Conservation (phyloP, 352 stramenopile species). For the Globisporangium parvum region DNA sequence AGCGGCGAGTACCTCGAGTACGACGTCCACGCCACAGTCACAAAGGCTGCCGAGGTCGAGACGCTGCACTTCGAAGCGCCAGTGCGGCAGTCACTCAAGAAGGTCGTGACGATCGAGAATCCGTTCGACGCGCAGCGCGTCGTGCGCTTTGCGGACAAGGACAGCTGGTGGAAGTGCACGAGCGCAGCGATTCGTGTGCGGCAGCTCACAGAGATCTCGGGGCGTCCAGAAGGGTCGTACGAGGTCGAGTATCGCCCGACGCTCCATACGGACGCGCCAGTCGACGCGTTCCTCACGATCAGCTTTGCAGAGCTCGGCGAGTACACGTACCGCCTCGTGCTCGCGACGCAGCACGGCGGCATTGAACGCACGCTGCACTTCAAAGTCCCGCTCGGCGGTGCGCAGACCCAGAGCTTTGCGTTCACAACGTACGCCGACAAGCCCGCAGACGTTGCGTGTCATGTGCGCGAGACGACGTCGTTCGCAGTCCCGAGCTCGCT, state of each 20-base stretch:
- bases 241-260: constrained; percentile 89
- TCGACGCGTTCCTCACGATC: constrained; percentile 66
- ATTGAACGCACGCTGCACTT: constrained; percentile 77
- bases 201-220: constrained; percentile 63
- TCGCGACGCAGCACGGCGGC: constrained; percentile 66
- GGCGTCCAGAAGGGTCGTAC: constrained; percentile 73
- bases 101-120: constrained; percentile 88
- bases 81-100: constrained; percentile 77
- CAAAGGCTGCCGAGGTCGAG: constrained; percentile 57
- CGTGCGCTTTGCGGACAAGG: constrained; percentile 55
- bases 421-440: constrained; percentile 58
- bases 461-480: constrained; percentile 47
- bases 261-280: constrained; percentile 32
- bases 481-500: constrained; percentile 56
- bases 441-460: constrained; percentile 44
- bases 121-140: constrained; percentile 49
- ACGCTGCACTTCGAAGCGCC: constrained; percentile 77
- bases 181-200: constrained; percentile 62
- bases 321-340: constrained; percentile 81
- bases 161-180: constrained; percentile 80
- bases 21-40: constrained; percentile 50
- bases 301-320: constrained; percentile 81
- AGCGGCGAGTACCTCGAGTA: constrained; percentile 86
- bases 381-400: constrained; percentile 68
- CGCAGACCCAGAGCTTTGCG: constrained; percentile 70